Conservation (phyloP, 2,329 filamentous ascomycete genomes). For the Paracoccidioides lutzii region DNA sequence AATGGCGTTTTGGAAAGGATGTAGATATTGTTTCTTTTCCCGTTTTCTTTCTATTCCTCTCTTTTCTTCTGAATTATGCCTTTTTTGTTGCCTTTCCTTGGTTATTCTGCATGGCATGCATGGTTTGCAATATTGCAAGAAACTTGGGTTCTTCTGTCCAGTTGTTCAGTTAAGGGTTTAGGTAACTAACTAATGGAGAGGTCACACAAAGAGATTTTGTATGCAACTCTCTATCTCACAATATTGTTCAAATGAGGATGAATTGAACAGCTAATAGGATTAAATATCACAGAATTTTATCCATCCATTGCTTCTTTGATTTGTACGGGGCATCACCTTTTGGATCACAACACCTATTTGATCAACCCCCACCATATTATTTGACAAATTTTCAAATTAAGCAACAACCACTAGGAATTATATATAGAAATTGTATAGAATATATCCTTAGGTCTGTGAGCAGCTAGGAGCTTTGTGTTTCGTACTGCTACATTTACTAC, state of each 20-base stretch:
- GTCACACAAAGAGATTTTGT: too few relatives aligned
- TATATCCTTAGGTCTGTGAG: too few relatives aligned
- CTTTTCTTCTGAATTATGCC: background rate
- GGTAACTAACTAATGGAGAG: background rate
- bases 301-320: too few relatives aligned
- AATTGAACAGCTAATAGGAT: background rate
- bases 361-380: too few relatives aligned
- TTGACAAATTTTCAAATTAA: too few relatives aligned
- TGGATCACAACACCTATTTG: too few relatives aligned
- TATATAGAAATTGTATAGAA: too few relatives aligned
- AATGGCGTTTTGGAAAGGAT: constrained; percentile 45
- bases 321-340: too few relatives aligned
- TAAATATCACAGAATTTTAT: background rate
- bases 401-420: too few relatives aligned
- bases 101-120: background rate
- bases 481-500: too few relatives aligned
- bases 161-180: background rate
- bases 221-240: too few relatives aligned
- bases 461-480: too few relatives aligned
- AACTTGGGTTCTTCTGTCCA: background rate
- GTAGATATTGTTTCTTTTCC: constrained; percentile 10
- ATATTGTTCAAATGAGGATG: background rate
- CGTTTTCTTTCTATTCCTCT: background rate
- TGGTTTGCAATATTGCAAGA: background rate
- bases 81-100: background rate